phyloP scores from a whole-genome alignment of 768 basidiomycete species.

The Rhizopogon rudus region DNA sequence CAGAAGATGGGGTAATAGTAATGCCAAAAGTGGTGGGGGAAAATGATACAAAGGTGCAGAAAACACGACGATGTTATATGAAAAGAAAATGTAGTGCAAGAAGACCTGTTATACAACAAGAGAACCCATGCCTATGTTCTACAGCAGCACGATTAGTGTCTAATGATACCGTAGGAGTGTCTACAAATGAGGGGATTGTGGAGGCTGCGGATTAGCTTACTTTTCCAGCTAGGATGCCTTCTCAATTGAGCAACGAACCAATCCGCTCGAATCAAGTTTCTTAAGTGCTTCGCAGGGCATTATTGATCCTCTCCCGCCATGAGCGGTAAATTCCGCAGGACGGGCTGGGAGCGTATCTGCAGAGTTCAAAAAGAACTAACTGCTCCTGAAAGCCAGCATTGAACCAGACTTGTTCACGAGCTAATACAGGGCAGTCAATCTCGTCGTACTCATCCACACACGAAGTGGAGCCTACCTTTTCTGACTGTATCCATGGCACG shows the following conservation, averaged over 20 bases:
- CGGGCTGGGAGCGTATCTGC: constrained; percentile 58
- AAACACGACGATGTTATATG: constrained; percentile 4
- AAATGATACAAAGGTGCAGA: constrained; percentile 1
- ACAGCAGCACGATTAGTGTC: constrained; percentile 9
- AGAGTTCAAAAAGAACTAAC: constrained; percentile 69
- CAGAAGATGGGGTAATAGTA: not conserved
- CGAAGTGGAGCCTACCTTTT: constrained; percentile 36
- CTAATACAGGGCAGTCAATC: constrained; percentile 28
- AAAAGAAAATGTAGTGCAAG: not conserved
- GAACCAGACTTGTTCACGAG: constrained; percentile 74
- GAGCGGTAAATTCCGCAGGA: constrained; percentile 60
- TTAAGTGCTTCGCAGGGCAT: constrained; percentile 32
- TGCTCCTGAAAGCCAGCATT: constrained; percentile 80
- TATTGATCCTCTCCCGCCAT: constrained; percentile 56
- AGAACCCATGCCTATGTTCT: constrained; percentile 13
- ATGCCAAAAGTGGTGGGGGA: not conserved
- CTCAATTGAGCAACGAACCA: constrained; percentile 6
- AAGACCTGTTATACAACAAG: constrained; percentile 5
- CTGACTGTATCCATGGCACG: constrained; percentile 59
- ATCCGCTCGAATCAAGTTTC: not conserved
- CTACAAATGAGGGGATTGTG: constrained; percentile 15
- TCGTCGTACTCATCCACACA: constrained; percentile 2
- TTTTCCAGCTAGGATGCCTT: constrained; percentile 7
- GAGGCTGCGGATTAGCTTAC: constrained; percentile 7
- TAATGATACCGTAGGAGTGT: constrained; percentile 3